Evolutionary conservation across 176 grass and related monocot genomes (phyloP).

Genomic region (Sorghum bicolor): DNA sequence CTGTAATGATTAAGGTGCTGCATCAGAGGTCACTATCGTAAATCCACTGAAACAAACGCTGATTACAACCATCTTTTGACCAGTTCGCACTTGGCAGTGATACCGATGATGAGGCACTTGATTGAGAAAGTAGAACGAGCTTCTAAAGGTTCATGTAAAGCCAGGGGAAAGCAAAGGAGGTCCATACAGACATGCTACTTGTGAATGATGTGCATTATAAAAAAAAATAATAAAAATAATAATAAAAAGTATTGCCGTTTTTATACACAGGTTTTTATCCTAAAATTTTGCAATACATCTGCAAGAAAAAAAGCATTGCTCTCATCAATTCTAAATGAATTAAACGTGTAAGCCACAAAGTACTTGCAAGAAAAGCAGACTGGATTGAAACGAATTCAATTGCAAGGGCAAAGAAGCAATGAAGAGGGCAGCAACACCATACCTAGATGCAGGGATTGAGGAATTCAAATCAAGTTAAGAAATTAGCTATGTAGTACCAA

Average conservation of each 20-base stretch:
- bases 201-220: not conserved
- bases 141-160: not conserved
- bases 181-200: not conserved
- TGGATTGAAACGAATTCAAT: not conserved
- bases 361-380: not conserved
- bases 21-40: constrained; percentile 51
- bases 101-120: constrained; percentile 49
- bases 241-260: not conserved
- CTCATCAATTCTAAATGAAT: not conserved
- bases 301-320: too few relatives aligned
- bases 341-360: not conserved
- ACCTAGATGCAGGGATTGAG: not conserved
- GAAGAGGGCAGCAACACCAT: not conserved
- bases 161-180: not conserved
- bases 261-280: not conserved
- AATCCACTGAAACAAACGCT: constrained; percentile 16
- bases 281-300: not conserved
- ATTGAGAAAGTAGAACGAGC: not conserved
- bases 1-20: constrained; percentile 60
- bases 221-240: too few relatives aligned
- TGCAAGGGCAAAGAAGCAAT: not conserved
- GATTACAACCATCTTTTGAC: constrained; percentile 34
- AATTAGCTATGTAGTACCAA: not conserved
- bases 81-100: constrained; percentile 69
- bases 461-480: not conserved